Percentiles rank a stretch among this genome's conserved stretches.
These are phyloP conservation scores for Tetrapisispora fleetii DNA, from an alignment of 805 yeast genomes.

Conservation along the genomic window DNA sequence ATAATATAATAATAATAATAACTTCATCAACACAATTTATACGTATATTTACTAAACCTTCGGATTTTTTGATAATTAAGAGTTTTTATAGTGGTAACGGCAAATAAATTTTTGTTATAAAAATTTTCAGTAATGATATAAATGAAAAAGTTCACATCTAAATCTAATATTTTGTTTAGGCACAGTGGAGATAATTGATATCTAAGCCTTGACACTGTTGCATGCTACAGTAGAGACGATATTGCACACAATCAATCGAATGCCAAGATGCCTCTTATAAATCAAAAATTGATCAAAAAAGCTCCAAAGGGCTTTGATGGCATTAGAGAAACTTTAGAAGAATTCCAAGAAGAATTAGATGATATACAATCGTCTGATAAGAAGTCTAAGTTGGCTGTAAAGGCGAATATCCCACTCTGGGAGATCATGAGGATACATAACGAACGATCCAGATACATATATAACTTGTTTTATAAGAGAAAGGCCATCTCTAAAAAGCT, in stretches of 20 bases:
- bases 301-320: slow-evolving; percentile 72
- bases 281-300: slow-evolving; percentile 25
- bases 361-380: slow-evolving; percentile 35
- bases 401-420: slow-evolving; percentile 56
- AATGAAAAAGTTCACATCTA: neutral
- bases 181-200: too few species aligned
- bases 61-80: too few species aligned
- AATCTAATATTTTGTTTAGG: too few species aligned
- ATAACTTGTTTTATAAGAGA: slow-evolving; percentile 60
- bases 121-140: neutral
- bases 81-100: too few species aligned
- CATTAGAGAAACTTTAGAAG: slow-evolving; percentile 54
- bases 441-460: slow-evolving; percentile 67
- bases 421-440: slow-evolving; percentile 61
- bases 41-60: too few species aligned
- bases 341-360: slow-evolving; percentile 49
- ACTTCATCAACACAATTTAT: too few species aligned
- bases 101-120: neutral
- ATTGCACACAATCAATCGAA: too few species aligned
- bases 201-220: too few species aligned
- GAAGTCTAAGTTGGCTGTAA: slow-evolving; percentile 33
- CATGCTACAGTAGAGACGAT: too few species aligned
- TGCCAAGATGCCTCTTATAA: slow-evolving; percentile 18
- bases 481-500: slow-evolving; percentile 56
- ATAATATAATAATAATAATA: too few species aligned